Percentiles rank a stretch among this genome's conserved stretches.
phyloP scores from a whole-genome alignment of 2,329 filamentous ascomycete species.

The Magnaporthales sp. region DNA sequence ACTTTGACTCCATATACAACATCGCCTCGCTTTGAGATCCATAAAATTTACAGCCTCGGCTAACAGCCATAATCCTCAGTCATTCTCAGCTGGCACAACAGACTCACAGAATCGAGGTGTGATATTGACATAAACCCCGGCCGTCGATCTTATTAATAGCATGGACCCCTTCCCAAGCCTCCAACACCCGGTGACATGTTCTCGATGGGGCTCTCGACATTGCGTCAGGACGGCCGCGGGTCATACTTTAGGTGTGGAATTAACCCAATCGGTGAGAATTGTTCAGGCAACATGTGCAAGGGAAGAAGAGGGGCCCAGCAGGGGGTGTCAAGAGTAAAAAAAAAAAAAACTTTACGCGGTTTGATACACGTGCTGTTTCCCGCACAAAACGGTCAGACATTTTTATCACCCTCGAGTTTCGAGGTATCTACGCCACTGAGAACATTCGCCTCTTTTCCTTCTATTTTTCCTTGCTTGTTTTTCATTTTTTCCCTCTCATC shows the following conservation, averaged over 20 bases:
- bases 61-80: background rate
- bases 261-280: background rate
- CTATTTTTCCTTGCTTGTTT: background rate
- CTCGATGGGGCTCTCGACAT: background rate
- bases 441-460: background rate
- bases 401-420: background rate
- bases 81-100: background rate
- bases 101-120: background rate
- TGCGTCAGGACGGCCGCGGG: background rate
- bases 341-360: background rate
- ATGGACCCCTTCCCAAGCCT: background rate
- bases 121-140: background rate
- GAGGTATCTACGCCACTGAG: background rate
- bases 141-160: background rate
- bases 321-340: too few relatives aligned
- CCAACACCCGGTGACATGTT: background rate
- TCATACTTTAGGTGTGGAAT: background rate
- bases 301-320: too few relatives aligned
- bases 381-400: background rate
- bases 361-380: background rate
- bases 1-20: background rate
- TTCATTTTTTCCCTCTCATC: background rate
- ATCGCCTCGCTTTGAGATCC: background rate
- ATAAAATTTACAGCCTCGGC: background rate
- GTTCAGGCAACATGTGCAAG: background rate